Conservation (phyloP, 495 filamentous ascomycete genomes). For the Mycothermus thermophilus region DNA sequence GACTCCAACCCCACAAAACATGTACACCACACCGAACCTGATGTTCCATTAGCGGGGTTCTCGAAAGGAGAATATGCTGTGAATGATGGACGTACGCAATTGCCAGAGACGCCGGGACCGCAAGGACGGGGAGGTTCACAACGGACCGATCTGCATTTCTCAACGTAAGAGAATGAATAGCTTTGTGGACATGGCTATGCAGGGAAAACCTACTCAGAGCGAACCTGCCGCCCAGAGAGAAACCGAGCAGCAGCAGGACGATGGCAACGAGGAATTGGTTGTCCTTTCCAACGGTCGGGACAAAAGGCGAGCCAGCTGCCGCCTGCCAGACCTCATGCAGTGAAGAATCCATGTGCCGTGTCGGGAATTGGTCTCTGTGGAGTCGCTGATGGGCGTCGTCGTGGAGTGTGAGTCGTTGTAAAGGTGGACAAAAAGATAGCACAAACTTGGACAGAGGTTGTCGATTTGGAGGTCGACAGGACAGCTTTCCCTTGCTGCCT, state of each 20-base stretch:
- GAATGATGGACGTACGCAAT: slow-evolving; percentile 55
- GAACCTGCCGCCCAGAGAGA: slow-evolving; percentile 55
- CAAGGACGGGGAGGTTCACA: slow-evolving; percentile 58
- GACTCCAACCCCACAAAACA: slow-evolving; percentile 96
- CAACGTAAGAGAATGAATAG: slow-evolving; percentile 1
- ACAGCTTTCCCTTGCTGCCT: too few relatives aligned
- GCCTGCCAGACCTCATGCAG: slow-evolving; percentile 80
- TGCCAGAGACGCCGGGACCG: slow-evolving; percentile 73
- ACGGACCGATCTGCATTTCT: slow-evolving; percentile 66
- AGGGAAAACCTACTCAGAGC: slow-evolving; percentile 64
- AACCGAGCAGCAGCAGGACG: slow-evolving; percentile 55
- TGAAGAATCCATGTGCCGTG: slow-evolving; percentile 52
- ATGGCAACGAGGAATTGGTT: slow-evolving; percentile 76
- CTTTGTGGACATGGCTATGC: too few relatives aligned
- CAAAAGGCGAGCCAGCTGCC: slow-evolving; percentile 69
- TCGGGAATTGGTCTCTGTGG: background rate
- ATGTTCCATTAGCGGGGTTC: background rate
- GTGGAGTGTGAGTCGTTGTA: too few relatives aligned
- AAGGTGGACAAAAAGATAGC: background rate
- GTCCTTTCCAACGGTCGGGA: slow-evolving; percentile 66
- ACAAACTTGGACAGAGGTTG: too few relatives aligned
- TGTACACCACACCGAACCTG: slow-evolving; percentile 90
- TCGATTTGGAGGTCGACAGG: too few relatives aligned
- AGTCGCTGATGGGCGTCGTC: too few relatives aligned
- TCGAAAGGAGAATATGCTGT: background rate